Conservation (phyloP, 2,329 filamentous ascomycete genomes). For the Fusarium protoensiforme region DNA sequence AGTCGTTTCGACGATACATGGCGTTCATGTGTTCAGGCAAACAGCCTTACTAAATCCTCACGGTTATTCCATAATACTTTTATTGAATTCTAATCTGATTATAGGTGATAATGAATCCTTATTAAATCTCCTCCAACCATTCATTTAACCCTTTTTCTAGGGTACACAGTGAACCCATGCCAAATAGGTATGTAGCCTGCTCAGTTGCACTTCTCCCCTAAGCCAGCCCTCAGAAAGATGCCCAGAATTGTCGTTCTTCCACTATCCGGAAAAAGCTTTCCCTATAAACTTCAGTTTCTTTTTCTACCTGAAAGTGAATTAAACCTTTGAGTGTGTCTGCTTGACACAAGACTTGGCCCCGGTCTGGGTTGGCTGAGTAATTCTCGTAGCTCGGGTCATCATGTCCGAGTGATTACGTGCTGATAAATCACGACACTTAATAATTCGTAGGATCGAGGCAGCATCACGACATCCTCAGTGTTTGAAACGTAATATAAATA, state of each 20-base stretch:
- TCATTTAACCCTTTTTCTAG: background rate
- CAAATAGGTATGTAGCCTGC: background rate
- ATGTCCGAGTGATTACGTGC: background rate
- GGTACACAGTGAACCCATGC: background rate
- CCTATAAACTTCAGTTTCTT: background rate
- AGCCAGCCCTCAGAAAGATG: background rate
- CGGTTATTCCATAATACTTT: background rate
- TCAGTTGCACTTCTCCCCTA: background rate
- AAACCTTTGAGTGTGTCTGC: background rate
- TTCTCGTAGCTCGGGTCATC: background rate
- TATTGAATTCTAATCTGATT: too few species aligned
- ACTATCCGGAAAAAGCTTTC: background rate
- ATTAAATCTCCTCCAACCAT: background rate
- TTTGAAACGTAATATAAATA: background rate
- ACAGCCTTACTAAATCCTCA: too few species aligned
- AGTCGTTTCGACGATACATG: too few species aligned
- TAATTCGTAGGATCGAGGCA: background rate
- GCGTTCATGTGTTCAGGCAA: too few species aligned
- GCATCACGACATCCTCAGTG: background rate
- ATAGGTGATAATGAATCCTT: too few species aligned
- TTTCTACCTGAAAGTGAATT: background rate
- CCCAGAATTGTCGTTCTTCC: background rate
- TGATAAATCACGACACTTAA: background rate
- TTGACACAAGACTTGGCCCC: background rate
- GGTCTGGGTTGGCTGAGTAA: background rate